These are phyloP conservation scores for Talaromyces proteolyticus DNA, from an alignment of 495 filamentous ascomycete species.

Conservation along the genomic window DNA sequence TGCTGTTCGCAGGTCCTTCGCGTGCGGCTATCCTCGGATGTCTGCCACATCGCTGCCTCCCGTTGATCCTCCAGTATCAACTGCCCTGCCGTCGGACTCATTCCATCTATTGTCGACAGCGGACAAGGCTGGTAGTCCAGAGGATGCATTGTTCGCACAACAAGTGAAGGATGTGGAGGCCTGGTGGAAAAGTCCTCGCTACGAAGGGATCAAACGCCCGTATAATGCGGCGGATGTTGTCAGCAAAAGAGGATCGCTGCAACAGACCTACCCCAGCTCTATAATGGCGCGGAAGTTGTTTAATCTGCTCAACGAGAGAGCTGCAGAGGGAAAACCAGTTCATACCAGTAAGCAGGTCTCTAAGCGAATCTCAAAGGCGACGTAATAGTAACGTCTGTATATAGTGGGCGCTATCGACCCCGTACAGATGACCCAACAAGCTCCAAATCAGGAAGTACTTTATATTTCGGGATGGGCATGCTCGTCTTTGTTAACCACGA, in stretches of 20 bases:
- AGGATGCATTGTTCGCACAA: constrained; percentile 73
- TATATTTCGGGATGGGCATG: constrained; percentile 98
- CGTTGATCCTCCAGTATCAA: constrained; percentile 25
- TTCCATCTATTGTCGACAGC: constrained; percentile 74
- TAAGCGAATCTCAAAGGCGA: constrained; percentile 5
- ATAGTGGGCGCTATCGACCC: constrained; percentile 96
- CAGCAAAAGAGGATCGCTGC: constrained; percentile 80
- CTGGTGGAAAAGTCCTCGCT: constrained; percentile 85
- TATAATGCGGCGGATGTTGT: constrained; percentile 89
- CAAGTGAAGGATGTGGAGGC: constrained; percentile 76
- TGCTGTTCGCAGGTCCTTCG: constrained; percentile 29
- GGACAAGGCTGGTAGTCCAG: constrained; percentile 67
- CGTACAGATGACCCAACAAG: constrained; percentile 98
- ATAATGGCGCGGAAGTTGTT: constrained; percentile 93
- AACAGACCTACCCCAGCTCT: constrained; percentile 84
- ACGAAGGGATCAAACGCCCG: constrained; percentile 81
- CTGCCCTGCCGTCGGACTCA: constrained; percentile 57
- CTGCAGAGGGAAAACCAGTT: constrained; percentile 73
- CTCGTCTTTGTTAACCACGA: constrained; percentile 82
- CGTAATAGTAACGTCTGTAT: not conserved
- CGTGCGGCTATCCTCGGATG: constrained; percentile 42
- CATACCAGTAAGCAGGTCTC: constrained; percentile 64
- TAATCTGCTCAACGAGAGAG: constrained; percentile 72
- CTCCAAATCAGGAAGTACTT: constrained; percentile 87
- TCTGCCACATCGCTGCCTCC: constrained; percentile 12